A percentile compares a stretch with the other conserved stretches of the same genome.
Conservation (phyloP, 1,284 basidiomycete species). For the Puccinia triticina region DNA sequence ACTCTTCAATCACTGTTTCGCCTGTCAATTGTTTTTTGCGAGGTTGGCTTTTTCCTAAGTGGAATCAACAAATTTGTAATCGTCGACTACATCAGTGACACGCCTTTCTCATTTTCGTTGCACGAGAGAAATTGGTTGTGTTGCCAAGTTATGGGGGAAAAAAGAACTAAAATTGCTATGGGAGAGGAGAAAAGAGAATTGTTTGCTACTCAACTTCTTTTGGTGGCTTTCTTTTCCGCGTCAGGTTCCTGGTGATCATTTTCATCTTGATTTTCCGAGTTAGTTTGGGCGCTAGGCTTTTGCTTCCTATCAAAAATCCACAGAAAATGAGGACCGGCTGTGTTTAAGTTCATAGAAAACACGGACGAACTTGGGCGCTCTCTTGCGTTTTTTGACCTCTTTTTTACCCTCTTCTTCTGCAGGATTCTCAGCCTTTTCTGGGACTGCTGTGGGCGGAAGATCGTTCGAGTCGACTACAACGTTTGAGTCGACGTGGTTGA, state of each 20-base stretch:
- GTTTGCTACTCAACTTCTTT: background rate
- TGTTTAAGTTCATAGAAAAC: background rate
- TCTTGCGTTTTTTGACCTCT: constrained; percentile 17
- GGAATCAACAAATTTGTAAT: background rate
- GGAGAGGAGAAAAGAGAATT: no score
- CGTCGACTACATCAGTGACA: background rate
- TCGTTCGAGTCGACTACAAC: constrained; percentile 33
- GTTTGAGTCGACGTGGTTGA: background rate
- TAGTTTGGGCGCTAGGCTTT: background rate
- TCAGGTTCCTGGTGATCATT: background rate
- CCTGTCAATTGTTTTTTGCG: background rate
- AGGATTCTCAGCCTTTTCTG: background rate
- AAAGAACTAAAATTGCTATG: no score
- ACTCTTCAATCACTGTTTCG: background rate
- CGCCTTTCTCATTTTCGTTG: background rate
- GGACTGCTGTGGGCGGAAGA: constrained; percentile 34
- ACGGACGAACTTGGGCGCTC: constrained; percentile 11
- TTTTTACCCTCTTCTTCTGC: background rate
- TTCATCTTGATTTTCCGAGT: background rate
- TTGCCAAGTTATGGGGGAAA: no score
- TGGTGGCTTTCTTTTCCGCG: background rate
- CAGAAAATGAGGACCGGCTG: background rate
- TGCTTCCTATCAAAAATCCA: background rate
- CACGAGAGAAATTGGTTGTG: no score
- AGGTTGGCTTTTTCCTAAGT: background rate